A percentile compares a stretch with the other conserved stretches of the same genome.
Conservation (phyloP, 768 basidiomycete species). For the Coprinopsis strossmayeri region DNA sequence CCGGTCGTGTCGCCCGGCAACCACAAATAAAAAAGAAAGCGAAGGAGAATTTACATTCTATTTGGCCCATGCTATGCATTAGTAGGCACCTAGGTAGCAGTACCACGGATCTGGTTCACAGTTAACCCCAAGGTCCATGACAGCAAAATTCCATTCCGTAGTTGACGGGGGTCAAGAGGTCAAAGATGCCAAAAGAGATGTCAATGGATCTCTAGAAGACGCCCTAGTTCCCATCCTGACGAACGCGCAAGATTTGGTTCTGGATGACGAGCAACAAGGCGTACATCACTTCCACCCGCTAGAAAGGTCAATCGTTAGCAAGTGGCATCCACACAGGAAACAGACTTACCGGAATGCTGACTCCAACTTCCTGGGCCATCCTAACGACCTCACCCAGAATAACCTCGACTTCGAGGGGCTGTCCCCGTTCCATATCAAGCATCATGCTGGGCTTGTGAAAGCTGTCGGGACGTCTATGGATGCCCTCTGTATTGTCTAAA, state of each 20-base stretch:
- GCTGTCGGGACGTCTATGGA: conserved; percentile 37
- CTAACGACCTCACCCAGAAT: conserved; percentile 58
- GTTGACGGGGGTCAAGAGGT: no score
- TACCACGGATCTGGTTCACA: no score
- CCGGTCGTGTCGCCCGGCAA: no score
- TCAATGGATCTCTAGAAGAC: no score
- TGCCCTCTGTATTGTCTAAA: conserved; percentile 29
- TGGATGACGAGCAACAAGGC: conserved; percentile 53
- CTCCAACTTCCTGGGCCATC: conserved; percentile 36
- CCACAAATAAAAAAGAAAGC: no score
- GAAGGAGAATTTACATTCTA: no score
- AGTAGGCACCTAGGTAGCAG: no score
- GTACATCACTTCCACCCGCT: conserved; percentile 63
- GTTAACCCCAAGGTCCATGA: no score
- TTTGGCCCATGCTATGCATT: no score
- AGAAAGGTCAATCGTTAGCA: neutral
- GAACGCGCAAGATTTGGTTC: conserved; percentile 40
- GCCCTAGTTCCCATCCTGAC: neutral
- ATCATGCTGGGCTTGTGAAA: conserved; percentile 56
- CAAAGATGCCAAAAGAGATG: no score
- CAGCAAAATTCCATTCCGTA: no score
- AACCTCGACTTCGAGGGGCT: conserved; percentile 62
- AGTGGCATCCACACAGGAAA: neutral
- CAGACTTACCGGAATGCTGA: conserved; percentile 39
- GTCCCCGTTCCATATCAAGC: conserved; percentile 45